phyloP scores from a whole-genome alignment of 495 filamentous ascomycete genomes.

The Penicillium longicatenatum region DNA sequence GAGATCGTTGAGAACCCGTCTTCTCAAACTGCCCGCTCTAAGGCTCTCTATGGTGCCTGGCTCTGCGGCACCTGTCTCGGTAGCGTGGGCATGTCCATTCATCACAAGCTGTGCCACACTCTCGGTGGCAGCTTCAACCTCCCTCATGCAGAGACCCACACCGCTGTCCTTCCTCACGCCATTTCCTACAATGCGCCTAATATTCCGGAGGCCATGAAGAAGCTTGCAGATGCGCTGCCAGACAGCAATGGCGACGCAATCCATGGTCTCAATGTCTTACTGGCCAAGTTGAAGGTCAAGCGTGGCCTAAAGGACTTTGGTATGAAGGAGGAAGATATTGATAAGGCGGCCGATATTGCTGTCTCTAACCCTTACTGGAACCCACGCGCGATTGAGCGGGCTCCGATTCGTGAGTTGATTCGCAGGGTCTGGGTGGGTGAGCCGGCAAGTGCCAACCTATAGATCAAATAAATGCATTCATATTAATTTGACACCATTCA shows the following conservation, averaged over 20 bases:
- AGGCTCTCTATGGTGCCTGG: slow-evolving; percentile 67
- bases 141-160: slow-evolving; percentile 71
- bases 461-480: slow-evolving; percentile 18
- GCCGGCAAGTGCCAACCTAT: slow-evolving; percentile 59
- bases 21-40: slow-evolving; percentile 52
- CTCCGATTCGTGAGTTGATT: slow-evolving; percentile 62
- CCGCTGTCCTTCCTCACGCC: slow-evolving; percentile 66
- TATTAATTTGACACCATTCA: not conserved
- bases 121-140: slow-evolving; percentile 70
- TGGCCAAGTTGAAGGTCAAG: slow-evolving; percentile 59
- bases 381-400: slow-evolving; percentile 58
- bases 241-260: slow-evolving; percentile 61
- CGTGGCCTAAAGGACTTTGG: slow-evolving; percentile 59
- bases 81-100: slow-evolving; percentile 68
- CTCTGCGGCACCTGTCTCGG: slow-evolving; percentile 65
- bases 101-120: slow-evolving; percentile 72
- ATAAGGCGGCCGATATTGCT: slow-evolving; percentile 66
- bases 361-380: slow-evolving; percentile 67
- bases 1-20: slow-evolving; percentile 53
- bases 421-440: slow-evolving; percentile 71
- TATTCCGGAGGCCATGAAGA: slow-evolving; percentile 60
- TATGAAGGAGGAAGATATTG: slow-evolving; percentile 67
- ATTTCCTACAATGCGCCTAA: slow-evolving; percentile 68
- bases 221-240: slow-evolving; percentile 58
- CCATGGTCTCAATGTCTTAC: slow-evolving; percentile 60